Percentiles rank a stretch among this genome's conserved stretches.
These are phyloP conservation scores for Ceratocystis variospora DNA, from an alignment of 2,329 filamentous ascomycete genomes.

Conservation along the genomic window DNA sequence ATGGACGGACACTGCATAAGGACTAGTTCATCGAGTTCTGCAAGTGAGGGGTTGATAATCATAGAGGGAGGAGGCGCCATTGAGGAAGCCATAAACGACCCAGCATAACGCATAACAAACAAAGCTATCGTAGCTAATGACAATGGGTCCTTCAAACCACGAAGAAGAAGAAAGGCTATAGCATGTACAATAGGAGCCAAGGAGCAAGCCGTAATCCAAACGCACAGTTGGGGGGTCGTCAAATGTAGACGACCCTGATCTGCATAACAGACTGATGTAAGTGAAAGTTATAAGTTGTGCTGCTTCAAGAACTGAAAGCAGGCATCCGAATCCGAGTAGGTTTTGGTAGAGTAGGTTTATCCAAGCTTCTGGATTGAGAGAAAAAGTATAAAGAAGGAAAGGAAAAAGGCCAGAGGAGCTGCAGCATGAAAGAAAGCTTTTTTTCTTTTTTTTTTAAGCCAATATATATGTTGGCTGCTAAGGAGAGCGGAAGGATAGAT, in stretches of 20 bases:
- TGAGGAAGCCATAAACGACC: not conserved
- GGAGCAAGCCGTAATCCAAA: not conserved
- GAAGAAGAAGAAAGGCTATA: not conserved
- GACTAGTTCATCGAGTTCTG: slow-evolving; percentile 22
- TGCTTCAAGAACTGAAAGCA: not conserved
- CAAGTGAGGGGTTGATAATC: slow-evolving; percentile 15
- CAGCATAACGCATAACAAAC: not conserved
- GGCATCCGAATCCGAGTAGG: not conserved
- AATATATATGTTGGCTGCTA: no score
- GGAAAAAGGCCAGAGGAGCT: not conserved
- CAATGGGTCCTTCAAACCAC: not conserved
- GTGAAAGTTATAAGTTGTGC: not conserved
- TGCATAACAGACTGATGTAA: not conserved
- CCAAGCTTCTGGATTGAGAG: not conserved
- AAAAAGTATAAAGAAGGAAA: not conserved
- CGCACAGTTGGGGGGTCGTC: not conserved
- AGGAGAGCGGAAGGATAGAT: no score
- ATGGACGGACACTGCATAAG: slow-evolving; percentile 28
- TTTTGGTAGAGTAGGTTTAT: not conserved
- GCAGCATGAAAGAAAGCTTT: no score
- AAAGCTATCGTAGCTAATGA: not conserved
- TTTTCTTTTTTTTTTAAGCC: no score
- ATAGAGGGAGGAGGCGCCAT: slow-evolving; percentile 17
- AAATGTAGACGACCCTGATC: not conserved
- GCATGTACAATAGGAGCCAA: not conserved